phyloP scores from a whole-genome alignment of 129 eudicot genomes.

The Flaveria ramosissima region DNA sequence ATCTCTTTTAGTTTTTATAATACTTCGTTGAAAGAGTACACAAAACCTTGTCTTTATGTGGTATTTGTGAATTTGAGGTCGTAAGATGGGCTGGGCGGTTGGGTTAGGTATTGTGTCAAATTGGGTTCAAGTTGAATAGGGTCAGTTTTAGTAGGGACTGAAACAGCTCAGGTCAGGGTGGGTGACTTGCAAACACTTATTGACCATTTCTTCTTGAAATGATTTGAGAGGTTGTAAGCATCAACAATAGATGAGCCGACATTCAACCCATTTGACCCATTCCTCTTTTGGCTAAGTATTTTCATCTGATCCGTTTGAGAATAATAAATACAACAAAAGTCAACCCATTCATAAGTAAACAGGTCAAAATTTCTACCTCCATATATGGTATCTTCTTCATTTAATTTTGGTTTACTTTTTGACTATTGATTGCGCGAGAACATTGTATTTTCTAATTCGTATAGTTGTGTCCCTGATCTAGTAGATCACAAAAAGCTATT shows the following conservation, averaged over 20 bases:
- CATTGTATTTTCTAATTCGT: no score
- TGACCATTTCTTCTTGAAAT: not conserved
- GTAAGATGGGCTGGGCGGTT: not conserved
- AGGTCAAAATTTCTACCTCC: no score
- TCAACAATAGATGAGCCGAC: not conserved
- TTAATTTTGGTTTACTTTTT: no score
- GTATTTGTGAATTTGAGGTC: not conserved
- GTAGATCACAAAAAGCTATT: no score
- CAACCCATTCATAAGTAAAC: no score
- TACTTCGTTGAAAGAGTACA: slow-evolving; percentile 14
- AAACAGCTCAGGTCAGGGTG: not conserved
- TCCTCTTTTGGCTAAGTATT: not conserved
- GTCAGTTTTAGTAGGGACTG: no score
- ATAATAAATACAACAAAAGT: no score
- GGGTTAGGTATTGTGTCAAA: not conserved
- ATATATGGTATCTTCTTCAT: no score
- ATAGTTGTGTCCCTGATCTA: no score
- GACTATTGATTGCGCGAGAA: no score
- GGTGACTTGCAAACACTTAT: not conserved
- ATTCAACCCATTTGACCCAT: not conserved
- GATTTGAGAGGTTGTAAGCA: not conserved
- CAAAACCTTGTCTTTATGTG: slow-evolving; percentile 2
- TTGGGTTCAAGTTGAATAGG: no score
- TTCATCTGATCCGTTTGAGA: no score
- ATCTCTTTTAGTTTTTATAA: not conserved